phyloP scores from a whole-genome alignment of 2,329 filamentous ascomycete genomes.

The Microthyrium microscopicum region DNA sequence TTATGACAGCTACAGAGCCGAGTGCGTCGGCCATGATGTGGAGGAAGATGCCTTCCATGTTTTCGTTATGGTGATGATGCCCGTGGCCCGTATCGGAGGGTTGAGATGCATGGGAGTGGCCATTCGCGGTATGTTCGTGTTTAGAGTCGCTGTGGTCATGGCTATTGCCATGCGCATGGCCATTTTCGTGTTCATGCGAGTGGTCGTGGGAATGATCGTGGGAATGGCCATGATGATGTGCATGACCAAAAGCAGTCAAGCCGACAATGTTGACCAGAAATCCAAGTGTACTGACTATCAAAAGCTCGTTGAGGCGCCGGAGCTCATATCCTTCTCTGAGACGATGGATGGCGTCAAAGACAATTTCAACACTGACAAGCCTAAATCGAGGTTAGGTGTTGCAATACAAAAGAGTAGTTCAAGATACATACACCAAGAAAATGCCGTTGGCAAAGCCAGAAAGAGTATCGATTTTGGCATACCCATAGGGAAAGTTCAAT shows the following conservation, averaged over 20 bases:
- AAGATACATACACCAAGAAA: conserved; percentile 56
- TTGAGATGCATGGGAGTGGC: conserved; percentile 5
- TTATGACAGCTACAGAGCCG: conserved; percentile 84
- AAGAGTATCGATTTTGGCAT: conserved; percentile 90
- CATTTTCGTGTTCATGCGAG: conserved; percentile 15
- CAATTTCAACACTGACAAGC: conserved; percentile 88
- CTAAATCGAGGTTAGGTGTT: conserved; percentile 25
- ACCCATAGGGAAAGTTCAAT: conserved; percentile 78
- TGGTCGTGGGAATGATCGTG: conserved; percentile 46
- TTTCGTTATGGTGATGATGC: conserved; percentile 72
- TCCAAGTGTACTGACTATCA: conserved; percentile 75
- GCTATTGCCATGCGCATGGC: conserved; percentile 26
- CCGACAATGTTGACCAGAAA: conserved; percentile 83
- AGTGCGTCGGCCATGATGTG: conserved; percentile 91
- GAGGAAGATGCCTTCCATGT: conserved; percentile 95
- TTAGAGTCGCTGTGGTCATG: conserved; percentile 16
- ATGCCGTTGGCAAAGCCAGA: conserved; percentile 95
- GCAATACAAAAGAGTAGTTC: background rate
- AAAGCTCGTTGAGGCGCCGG: conserved; percentile 67
- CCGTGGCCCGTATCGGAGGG: conserved; percentile 11
- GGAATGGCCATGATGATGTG: conserved; percentile 32
- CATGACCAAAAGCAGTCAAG: conserved; percentile 62
- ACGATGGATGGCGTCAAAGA: conserved; percentile 83
- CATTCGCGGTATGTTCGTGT: conserved; percentile 35
- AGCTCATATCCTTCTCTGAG: conserved; percentile 72